A percentile compares a stretch with the other conserved stretches of the same genome.
Conservation (phyloP, 768 basidiomycete species). For the Macrolepiota fuliginosa region DNA sequence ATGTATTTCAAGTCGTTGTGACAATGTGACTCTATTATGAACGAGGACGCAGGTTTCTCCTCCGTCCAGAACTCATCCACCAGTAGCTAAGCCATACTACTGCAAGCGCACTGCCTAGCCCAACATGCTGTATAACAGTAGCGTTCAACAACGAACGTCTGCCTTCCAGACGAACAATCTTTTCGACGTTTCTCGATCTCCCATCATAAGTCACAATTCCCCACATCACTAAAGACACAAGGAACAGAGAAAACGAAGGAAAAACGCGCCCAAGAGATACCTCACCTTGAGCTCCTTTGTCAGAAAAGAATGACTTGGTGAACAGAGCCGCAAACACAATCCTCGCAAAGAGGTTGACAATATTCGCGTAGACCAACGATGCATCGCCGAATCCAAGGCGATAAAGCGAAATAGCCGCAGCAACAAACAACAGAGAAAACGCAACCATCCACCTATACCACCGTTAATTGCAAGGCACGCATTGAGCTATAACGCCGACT, state of each 20-base stretch:
- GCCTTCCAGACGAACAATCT: background rate
- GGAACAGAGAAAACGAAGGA: slow-evolving; percentile 1
- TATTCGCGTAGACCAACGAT: slow-evolving; percentile 76
- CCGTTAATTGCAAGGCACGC: slow-evolving; percentile 4
- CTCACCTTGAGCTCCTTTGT: background rate
- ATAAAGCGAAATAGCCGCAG: slow-evolving; percentile 46
- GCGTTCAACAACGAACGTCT: slow-evolving; percentile 6
- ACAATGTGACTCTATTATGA: background rate
- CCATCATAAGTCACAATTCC: background rate
- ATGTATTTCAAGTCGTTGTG: background rate
- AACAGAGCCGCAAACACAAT: slow-evolving; percentile 61
- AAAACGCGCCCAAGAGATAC: slow-evolving; percentile 3
- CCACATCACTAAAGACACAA: slow-evolving; percentile 1
- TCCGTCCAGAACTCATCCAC: slow-evolving; percentile 14
- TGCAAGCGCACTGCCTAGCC: slow-evolving; percentile 13
- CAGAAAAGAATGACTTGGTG: slow-evolving; percentile 43
- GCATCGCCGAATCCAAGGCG: slow-evolving; percentile 54
- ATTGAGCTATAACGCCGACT: slow-evolving; percentile 15
- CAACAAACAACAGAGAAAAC: slow-evolving; percentile 70
- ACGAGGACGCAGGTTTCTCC: background rate
- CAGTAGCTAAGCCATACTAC: slow-evolving; percentile 14
- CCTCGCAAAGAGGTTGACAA: slow-evolving; percentile 59
- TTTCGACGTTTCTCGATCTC: background rate
- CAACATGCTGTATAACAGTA: slow-evolving; percentile 9
- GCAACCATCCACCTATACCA: slow-evolving; percentile 66